Evolutionary conservation across 495 filamentous ascomycete genomes (phyloP), one percentile per base, ranked within the genome.

Genomic region (Penicillium lividum): DNA sequence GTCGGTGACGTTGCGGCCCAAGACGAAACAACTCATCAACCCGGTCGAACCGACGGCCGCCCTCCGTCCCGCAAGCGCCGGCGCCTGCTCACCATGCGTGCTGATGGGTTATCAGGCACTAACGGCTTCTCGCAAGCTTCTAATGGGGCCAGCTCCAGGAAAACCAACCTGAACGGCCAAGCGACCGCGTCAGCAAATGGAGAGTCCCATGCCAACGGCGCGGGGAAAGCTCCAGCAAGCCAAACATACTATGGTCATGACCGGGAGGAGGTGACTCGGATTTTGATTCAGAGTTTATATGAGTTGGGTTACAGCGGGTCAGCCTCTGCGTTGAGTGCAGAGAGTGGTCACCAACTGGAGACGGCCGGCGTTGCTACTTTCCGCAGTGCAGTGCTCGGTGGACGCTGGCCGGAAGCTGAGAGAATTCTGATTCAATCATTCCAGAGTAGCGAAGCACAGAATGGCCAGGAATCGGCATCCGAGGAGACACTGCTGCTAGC

Each of bases 281-380:
- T 99, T 52, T 72, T 97, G 60, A 95, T 98, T 63, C 94, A 99
- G 72, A 89, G 91, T 34, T 74, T 99, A 49, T 79, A 82, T 25
- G 94, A 98, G 70, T 73, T 98, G 71, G 94, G 93, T 3, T 97
- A 98, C 70, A 77, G 84, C 54, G 77, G 73, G 6, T 88, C 93
- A 27, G 94, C 95, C 33, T 78, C 82, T 18, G 81, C 76, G 57
- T 77, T 99, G 56, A 86, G 81, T 66, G 77, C 86, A 53, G 91
- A 93, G 73, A 97, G 93, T 65, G 93, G 93, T 6, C 96, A 84
- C 72, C 84, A 92, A 67, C 79, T 99, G 56, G 94, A 99, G 72
- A 93, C 84, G 51, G 82, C 88, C 13, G 84, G 86, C 5, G 94
- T 97, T 43, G 88, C 92, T 28, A 84, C 89, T 9, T 97, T 99